phyloP scores from a whole-genome alignment of 345 rosid genomes.

The Combretum micranthum region DNA sequence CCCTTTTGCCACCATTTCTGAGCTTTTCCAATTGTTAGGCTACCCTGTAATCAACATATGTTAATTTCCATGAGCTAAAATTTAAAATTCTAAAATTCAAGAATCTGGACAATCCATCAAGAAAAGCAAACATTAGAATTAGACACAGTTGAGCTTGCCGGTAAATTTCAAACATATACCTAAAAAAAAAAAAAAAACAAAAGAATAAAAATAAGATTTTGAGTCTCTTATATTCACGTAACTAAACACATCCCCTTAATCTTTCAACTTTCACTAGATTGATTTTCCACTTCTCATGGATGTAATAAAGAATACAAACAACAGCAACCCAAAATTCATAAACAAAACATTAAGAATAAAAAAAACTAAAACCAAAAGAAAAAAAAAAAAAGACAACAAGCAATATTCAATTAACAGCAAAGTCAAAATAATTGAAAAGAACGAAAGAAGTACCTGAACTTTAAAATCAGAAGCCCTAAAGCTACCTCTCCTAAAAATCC shows the following conservation, averaged over 20 bases:
- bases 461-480: conserved; percentile 19
- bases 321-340: no score
- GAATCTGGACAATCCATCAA: neutral
- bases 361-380: neutral
- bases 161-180: no score
- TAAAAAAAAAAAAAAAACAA: no score
- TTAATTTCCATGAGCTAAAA: neutral
- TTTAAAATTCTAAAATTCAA: neutral
- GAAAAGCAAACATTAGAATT: no score
- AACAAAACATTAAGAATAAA: neutral
- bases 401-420: neutral
- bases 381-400: neutral
- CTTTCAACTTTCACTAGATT: no score
- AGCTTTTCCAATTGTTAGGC: conserved; percentile 45
- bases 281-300: no score
- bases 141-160: no score
- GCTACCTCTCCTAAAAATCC: conserved; percentile 15
- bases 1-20: conserved; percentile 95
- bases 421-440: neutral
- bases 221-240: no score
- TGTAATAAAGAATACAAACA: no score
- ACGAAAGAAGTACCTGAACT: conserved; percentile 46
- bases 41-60: conserved; percentile 23
- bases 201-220: no score
- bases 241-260: no score